Conservation (phyloP, 1,284 basidiomycete genomes). For the Naganishia sp. region DNA sequence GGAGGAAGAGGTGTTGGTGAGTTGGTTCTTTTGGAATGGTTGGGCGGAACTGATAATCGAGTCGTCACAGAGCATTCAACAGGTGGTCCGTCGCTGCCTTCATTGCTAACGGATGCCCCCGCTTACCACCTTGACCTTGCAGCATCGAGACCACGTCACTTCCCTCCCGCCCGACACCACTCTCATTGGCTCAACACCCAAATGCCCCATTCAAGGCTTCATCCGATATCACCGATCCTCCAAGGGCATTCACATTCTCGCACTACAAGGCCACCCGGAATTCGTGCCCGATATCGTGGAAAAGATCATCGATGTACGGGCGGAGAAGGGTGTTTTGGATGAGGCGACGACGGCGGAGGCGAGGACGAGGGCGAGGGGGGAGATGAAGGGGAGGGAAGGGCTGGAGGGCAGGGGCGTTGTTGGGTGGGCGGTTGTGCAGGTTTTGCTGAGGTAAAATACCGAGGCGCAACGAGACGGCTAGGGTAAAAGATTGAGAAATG, state of each 20-base stretch:
- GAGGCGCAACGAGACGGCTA: no score
- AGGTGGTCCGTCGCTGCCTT: conserved; percentile 48
- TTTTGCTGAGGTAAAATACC: conserved; percentile 51
- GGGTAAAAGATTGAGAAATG: no score
- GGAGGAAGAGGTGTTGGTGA: conserved; percentile 44
- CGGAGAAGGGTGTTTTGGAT: conserved; percentile 53
- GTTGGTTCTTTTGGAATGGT: conserved; percentile 20
- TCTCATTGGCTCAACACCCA: conserved; percentile 53
- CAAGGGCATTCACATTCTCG: conserved; percentile 42
- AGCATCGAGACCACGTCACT: conserved; percentile 58
- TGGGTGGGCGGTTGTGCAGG: conserved; percentile 56
- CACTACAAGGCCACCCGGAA: conserved; percentile 59
- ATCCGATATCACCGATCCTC: conserved; percentile 53
- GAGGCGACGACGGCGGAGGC: conserved; percentile 49
- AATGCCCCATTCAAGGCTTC: conserved; percentile 57
- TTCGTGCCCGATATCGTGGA: conserved; percentile 58
- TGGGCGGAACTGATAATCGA: conserved; percentile 9
- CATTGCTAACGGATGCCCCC: neutral
- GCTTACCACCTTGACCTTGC: neutral
- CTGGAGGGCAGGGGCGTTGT: conserved; percentile 56
- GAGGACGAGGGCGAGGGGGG: conserved; percentile 46
- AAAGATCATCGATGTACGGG: conserved; percentile 54
- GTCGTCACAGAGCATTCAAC: conserved; percentile 54
- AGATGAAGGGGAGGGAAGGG: conserved; percentile 49
- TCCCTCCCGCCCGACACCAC: conserved; percentile 54